Evolutionary conservation across 2,329 filamentous ascomycete species (phyloP).

Genomic region (Lasiodiplodia sp.): DNA sequence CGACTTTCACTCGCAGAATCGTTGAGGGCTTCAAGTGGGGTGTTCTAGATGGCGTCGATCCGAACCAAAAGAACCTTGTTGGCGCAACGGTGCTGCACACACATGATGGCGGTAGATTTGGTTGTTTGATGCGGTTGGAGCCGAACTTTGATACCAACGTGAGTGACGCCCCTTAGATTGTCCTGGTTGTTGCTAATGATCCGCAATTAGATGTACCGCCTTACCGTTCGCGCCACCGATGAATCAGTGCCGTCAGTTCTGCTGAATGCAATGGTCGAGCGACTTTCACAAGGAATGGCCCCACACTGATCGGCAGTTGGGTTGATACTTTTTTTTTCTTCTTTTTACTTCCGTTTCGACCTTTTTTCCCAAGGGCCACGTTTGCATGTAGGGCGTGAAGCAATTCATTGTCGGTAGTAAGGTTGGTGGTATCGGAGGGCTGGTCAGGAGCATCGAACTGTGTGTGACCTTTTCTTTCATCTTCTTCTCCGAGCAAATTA

Average conservation of each 20-base stretch:
- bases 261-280: constrained; percentile 86
- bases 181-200: constrained; percentile 30
- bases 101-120: constrained; percentile 80
- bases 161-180: constrained; percentile 49
- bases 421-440: background rate
- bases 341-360: background rate
- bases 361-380: background rate
- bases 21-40: constrained; percentile 92
- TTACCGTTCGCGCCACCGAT: constrained; percentile 93
- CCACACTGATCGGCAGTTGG: background rate
- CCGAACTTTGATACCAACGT: constrained; percentile 93
- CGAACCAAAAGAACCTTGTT: constrained; percentile 92
- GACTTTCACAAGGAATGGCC: constrained; percentile 65
- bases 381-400: constrained; percentile 18
- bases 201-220: constrained; percentile 77
- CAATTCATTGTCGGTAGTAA: constrained; percentile 3
- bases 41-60: constrained; percentile 83
- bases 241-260: constrained; percentile 83
- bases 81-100: constrained; percentile 88
- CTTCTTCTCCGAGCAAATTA: constrained; percentile 1
- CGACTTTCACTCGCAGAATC: constrained; percentile 73
- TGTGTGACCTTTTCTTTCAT: background rate
- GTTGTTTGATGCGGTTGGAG: constrained; percentile 90
- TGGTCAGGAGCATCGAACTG: constrained; percentile 7
- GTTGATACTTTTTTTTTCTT: background rate